Evolutionary conservation across 768 basidiomycete genomes (phyloP).

Genomic region (Naganishia antarctica): DNA sequence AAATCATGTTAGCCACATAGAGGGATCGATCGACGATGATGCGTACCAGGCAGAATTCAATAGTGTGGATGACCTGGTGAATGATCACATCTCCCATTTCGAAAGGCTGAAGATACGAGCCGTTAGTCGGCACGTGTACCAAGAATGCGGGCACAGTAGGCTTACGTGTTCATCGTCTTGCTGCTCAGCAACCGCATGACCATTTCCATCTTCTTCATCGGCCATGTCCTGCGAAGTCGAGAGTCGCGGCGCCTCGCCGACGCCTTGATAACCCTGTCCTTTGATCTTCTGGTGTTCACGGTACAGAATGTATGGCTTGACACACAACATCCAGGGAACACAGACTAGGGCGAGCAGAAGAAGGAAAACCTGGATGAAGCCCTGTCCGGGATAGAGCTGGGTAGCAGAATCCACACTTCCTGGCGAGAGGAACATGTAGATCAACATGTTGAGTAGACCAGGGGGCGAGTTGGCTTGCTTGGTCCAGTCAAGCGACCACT

Average conservation of each 20-base stretch:
- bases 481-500: constrained; percentile 93
- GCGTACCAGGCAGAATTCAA: constrained; percentile 86
- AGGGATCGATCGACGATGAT: not conserved
- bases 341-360: constrained; percentile 75
- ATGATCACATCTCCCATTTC: constrained; percentile 92
- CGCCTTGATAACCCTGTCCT: constrained; percentile 69
- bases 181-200: constrained; percentile 64
- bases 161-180: constrained; percentile 70
- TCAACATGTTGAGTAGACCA: constrained; percentile 74
- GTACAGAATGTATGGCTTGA: constrained; percentile 87
- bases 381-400: constrained; percentile 81
- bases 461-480: constrained; percentile 66
- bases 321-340: constrained; percentile 88
- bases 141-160: too few species aligned
- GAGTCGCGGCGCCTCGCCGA: constrained; percentile 32
- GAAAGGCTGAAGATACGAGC: constrained; percentile 60
- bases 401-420: constrained; percentile 65
- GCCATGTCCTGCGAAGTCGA: constrained; percentile 48
- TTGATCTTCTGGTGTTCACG: constrained; percentile 81
- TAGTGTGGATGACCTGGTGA: constrained; percentile 96
- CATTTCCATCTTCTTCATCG: constrained; percentile 58
- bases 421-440: constrained; percentile 90
- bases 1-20: not conserved
- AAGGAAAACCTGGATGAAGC: constrained; percentile 72
- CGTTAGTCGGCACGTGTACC: constrained; percentile 44